These are phyloP conservation scores for Tetracentron sinense DNA, from an alignment of 164 flowering plant species.

Conservation along the genomic window DNA sequence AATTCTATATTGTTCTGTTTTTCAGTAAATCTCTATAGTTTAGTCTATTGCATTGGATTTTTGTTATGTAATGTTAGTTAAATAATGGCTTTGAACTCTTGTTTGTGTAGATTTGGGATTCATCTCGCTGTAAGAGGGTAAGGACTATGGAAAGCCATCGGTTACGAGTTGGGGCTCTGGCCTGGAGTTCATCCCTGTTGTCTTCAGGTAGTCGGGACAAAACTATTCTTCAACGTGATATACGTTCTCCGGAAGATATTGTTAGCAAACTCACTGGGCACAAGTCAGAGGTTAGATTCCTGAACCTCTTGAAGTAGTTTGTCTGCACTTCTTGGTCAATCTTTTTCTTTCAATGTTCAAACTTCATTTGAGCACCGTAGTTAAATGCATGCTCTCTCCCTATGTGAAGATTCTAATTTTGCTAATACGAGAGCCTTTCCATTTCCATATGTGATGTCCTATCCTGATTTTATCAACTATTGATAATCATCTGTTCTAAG, in stretches of 20 bases:
- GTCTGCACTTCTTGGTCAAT: neutral
- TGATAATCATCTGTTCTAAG: neutral
- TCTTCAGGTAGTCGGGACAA: constrained; percentile 95
- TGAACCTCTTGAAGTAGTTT: neutral
- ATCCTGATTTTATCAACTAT: neutral
- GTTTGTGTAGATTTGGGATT: constrained; percentile 86
- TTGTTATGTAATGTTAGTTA: neutral
- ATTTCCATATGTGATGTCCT: neutral
- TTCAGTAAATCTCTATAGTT: neutral
- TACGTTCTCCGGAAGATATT: constrained; percentile 77
- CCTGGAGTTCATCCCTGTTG: constrained; percentile 84
- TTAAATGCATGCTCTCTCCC: neutral
- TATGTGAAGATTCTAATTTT: neutral
- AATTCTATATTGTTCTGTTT: neutral
- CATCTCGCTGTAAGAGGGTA: constrained; percentile 73
- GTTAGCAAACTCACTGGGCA: constrained; percentile 85
- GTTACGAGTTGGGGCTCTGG: constrained; percentile 84
- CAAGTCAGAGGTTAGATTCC: constrained; percentile 78
- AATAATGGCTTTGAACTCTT: neutral
- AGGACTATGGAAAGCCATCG: constrained; percentile 98
- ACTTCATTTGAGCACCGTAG: neutral
- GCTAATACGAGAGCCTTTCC: neutral
- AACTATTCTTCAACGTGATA: constrained; percentile 87
- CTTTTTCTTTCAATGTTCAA: neutral
- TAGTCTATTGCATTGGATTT: neutral